These are phyloP conservation scores for Boletus edulis DNA, from an alignment of 768 basidiomycete genomes.

Conservation along the genomic window DNA sequence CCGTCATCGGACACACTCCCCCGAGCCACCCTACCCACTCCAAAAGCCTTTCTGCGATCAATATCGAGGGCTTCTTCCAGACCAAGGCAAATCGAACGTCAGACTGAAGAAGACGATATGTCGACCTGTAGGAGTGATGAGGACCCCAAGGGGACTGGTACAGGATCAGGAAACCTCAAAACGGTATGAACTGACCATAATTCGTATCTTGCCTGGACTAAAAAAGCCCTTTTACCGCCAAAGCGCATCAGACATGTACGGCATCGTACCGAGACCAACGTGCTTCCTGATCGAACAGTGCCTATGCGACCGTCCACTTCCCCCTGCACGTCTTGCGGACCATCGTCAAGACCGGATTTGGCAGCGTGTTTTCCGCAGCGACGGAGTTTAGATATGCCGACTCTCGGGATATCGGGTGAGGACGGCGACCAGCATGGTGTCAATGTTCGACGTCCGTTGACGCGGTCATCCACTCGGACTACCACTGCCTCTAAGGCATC, in stretches of 20 bases:
- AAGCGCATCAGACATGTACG: slow-evolving; percentile 10
- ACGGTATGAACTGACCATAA: slow-evolving; percentile 19
- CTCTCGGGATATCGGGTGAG: background rate
- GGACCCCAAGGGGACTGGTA: background rate
- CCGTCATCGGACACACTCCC: background rate
- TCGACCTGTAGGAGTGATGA: background rate
- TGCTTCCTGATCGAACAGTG: background rate
- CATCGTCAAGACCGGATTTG: background rate
- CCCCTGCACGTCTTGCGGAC: background rate
- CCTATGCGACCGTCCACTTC: background rate
- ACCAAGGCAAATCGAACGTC: background rate
- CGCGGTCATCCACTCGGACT: background rate
- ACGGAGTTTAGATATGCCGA: background rate
- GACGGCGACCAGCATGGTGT: no score
- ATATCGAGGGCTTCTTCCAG: background rate
- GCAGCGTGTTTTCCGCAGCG: background rate
- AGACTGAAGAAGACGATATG: background rate
- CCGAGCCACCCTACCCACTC: background rate
- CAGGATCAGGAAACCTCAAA: background rate
- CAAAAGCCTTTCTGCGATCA: background rate
- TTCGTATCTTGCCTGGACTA: slow-evolving; percentile 21
- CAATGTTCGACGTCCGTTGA: background rate
- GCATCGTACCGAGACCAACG: background rate
- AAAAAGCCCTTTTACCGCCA: slow-evolving; percentile 13
- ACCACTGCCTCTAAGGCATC: background rate